Conservation (phyloP, 2,329 filamentous ascomycete genomes). For the Epichloe bromicola region DNA sequence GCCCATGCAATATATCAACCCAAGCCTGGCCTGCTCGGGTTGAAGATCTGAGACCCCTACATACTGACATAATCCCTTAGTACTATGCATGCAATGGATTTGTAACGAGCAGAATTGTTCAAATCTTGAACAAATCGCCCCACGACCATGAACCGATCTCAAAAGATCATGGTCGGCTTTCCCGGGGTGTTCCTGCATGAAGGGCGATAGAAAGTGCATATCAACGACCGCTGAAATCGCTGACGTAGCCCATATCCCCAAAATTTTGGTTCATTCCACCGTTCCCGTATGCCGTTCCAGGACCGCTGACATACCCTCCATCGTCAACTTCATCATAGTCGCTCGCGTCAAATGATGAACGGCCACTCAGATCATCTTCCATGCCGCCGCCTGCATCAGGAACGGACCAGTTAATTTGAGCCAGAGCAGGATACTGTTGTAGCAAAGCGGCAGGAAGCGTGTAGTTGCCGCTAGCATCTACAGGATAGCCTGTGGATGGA, state of each 20-base stretch:
- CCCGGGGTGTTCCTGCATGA: not conserved
- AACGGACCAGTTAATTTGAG: constrained; percentile 69
- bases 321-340: constrained; percentile 67
- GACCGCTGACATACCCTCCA: constrained; percentile 51
- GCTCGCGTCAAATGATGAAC: constrained; percentile 71
- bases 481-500: constrained; percentile 42
- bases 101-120: too few relatives aligned
- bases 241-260: constrained; percentile 37
- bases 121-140: not conserved
- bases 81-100: too few relatives aligned
- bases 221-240: constrained; percentile 34
- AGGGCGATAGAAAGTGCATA: too few relatives aligned
- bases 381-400: constrained; percentile 54
- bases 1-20: too few relatives aligned
- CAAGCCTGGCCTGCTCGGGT: too few relatives aligned
- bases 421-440: constrained; percentile 87
- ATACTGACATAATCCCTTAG: too few relatives aligned
- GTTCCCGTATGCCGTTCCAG: constrained; percentile 46
- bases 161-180: not conserved
- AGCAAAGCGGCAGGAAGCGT: constrained; percentile 75
- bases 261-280: constrained; percentile 42
- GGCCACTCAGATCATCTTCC: constrained; percentile 64
- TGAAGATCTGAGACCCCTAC: too few relatives aligned
- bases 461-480: constrained; percentile 46
- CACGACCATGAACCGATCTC: too few relatives aligned